Conservation (phyloP, 2,329 filamentous ascomycete genomes). For the Penicillium expansum region DNA sequence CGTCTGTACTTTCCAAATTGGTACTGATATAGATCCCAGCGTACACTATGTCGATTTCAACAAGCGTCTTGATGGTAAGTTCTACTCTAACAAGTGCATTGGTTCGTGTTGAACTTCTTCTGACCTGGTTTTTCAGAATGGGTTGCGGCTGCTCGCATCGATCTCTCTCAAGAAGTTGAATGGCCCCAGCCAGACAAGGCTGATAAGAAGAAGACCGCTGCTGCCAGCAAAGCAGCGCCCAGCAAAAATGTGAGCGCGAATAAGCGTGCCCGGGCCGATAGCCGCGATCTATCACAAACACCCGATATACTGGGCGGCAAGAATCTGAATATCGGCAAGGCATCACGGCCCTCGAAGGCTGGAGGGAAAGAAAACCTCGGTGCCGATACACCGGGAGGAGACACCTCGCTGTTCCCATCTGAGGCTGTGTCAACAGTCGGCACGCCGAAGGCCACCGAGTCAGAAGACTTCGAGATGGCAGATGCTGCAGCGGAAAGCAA, state of each 20-base stretch:
- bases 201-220: slow-evolving; percentile 75
- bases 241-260: slow-evolving; percentile 53
- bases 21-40: slow-evolving; percentile 32
- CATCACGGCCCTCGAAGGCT: slow-evolving; percentile 53
- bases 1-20: background rate
- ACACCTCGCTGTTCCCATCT: slow-evolving; percentile 32
- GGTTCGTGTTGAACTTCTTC: background rate
- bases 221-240: slow-evolving; percentile 51
- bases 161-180: slow-evolving; percentile 87
- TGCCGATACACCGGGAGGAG: slow-evolving; percentile 38
- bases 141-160: slow-evolving; percentile 78
- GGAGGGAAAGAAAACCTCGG: slow-evolving; percentile 61
- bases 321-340: slow-evolving; percentile 48
- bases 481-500: slow-evolving; percentile 35
- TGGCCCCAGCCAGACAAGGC: slow-evolving; percentile 91
- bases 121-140: slow-evolving; percentile 67
- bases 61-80: slow-evolving; percentile 65
- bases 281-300: slow-evolving; percentile 57
- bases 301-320: slow-evolving; percentile 51
- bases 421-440: slow-evolving; percentile 39
- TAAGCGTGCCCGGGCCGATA: slow-evolving; percentile 51
- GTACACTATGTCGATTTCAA: slow-evolving; percentile 99
- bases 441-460: slow-evolving; percentile 38
- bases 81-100: background rate
- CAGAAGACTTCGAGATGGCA: slow-evolving; percentile 45